Conservation (phyloP, 306 rosid genomes). For the Sophora flavescens region DNA sequence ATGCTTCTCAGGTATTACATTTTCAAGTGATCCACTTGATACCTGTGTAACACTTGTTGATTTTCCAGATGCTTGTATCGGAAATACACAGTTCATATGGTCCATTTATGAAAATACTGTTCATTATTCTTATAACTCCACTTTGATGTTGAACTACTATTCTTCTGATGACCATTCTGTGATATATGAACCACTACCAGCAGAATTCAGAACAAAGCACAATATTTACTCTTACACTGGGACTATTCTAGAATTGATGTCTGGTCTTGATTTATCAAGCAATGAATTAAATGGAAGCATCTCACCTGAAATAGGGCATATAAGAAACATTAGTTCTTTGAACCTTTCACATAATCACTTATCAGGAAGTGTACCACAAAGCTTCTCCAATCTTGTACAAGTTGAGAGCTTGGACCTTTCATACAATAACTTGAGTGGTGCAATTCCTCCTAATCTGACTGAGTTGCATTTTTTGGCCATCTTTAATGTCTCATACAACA, state of each 20-base stretch:
- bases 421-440: conserved; percentile 17
- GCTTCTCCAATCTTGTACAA: background rate
- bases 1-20: background rate
- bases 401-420: conserved; percentile 34
- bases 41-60: background rate
- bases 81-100: background rate
- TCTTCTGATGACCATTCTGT: background rate
- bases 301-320: background rate
- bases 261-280: conserved; percentile 21
- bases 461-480: background rate
- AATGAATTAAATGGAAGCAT: conserved; percentile 6
- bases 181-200: background rate
- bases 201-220: conserved; percentile 9
- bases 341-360: conserved; percentile 24
- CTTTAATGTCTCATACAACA: conserved; percentile 23
- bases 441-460: background rate
- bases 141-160: background rate
- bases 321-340: background rate
- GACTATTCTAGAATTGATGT: background rate
- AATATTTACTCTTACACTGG: background rate
- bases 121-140: background rate
- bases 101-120: background rate
- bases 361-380: background rate
- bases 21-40: background rate
- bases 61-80: too few species aligned